phyloP scores from a whole-genome alignment of 441 rosid species.

The Brassica balearica region DNA sequence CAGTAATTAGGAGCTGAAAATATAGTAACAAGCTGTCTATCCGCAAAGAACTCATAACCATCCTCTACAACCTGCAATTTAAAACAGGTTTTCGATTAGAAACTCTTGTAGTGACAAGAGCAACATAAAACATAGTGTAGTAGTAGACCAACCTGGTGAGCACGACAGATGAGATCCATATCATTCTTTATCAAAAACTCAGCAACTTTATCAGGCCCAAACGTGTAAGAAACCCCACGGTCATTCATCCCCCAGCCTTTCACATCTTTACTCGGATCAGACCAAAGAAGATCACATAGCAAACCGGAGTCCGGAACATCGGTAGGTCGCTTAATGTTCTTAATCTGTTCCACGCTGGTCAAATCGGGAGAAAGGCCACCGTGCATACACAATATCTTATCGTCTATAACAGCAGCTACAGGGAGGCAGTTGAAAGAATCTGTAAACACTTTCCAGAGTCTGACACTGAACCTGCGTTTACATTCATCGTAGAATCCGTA shows the following conservation, averaged over 20 bases:
- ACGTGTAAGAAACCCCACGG: constrained; percentile 76
- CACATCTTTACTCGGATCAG: constrained; percentile 70
- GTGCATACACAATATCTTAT: constrained; percentile 81
- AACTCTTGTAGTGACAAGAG: background rate
- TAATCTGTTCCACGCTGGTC: constrained; percentile 63
- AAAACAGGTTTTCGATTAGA: background rate
- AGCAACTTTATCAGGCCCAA: constrained; percentile 65
- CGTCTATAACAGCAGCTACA: constrained; percentile 76
- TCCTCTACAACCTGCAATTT: constrained; percentile 70
- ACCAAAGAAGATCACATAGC: constrained; percentile 77
- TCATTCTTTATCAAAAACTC: constrained; percentile 66
- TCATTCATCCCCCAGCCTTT: constrained; percentile 79
- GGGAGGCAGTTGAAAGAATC: constrained; percentile 83
- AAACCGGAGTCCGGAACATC: constrained; percentile 81
- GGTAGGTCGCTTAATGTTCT: constrained; percentile 59
- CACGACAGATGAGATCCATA: constrained; percentile 78
- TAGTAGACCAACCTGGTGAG: constrained; percentile 63
- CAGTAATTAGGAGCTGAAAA: constrained; percentile 84
- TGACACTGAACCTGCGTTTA: constrained; percentile 72
- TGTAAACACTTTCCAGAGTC: constrained; percentile 71
- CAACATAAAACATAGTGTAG: background rate
- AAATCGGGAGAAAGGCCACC: constrained; percentile 81
- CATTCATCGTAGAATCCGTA: constrained; percentile 86
- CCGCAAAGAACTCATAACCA: constrained; percentile 77
- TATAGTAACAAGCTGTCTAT: constrained; percentile 73